Conservation (phyloP, 148 eudicot species). For the Dianthus caryophyllus region DNA sequence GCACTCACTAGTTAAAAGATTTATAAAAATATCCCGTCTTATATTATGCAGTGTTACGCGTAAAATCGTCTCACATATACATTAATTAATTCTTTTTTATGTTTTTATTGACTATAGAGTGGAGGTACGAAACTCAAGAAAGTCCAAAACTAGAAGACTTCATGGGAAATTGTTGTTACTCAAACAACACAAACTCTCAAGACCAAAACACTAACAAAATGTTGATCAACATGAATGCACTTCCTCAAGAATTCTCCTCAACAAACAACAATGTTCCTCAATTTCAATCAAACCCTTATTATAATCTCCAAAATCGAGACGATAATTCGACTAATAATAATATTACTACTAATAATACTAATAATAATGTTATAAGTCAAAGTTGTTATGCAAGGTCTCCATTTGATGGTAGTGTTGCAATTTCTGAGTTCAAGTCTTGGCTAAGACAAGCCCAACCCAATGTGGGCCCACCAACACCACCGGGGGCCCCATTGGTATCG, state of each 20-base stretch:
- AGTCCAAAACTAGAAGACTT: constrained; percentile 34
- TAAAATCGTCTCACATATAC: not conserved
- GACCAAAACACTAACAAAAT: constrained; percentile 27
- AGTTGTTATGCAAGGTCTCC: constrained; percentile 19
- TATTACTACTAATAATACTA: not conserved
- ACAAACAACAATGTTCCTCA: not conserved
- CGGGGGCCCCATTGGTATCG: constrained; percentile 22
- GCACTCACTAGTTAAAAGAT: too few species aligned
- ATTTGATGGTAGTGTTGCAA: constrained; percentile 20
- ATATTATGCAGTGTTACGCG: not conserved
- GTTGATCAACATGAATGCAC: constrained; percentile 23
- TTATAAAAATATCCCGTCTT: too few species aligned
- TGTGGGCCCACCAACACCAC: constrained; percentile 8
- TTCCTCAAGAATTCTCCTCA: constrained; percentile 13
- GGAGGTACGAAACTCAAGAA: constrained; percentile 23
- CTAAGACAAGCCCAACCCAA: constrained; percentile 28
- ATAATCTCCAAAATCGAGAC: too few species aligned
- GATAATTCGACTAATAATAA: too few species aligned
- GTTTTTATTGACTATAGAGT: constrained; percentile 12
- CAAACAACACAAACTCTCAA: constrained; percentile 9
- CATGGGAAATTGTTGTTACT: constrained; percentile 25
- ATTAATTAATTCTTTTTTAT: too few species aligned
- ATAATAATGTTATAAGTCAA: not conserved
- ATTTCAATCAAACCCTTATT: constrained; percentile 22
- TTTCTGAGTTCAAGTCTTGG: constrained; percentile 53